Evolutionary conservation across 2,329 filamentous ascomycete species (phyloP), one percentile per base, ranked within the genome.

Genomic region (Cryphonectria radicalis): DNA sequence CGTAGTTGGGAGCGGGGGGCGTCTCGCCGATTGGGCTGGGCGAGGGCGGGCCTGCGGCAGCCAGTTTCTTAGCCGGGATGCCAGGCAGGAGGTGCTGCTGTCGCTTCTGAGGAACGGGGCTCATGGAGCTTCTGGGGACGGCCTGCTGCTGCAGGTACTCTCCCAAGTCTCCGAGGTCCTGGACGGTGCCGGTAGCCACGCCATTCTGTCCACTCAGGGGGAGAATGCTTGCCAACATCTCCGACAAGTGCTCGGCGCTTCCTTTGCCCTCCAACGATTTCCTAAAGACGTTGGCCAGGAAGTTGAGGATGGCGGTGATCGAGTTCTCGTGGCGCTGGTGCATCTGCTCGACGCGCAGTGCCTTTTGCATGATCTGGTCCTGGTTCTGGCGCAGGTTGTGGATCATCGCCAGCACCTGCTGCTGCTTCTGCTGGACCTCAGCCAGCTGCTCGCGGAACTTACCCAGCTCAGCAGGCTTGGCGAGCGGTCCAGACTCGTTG

Each of bases 281-380:
- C 74, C 97, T 92, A 82, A 98, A 99, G 59, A 99, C 95, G 17
- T 97, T 98, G 63, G 95, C 96, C 28, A 99, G 87, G 80, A 99
- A 98, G 66, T 95, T 97, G 59, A 99, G 87, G 73, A 99, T 98
- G n/a, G 95, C 95, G 78, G 98, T 98, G 81, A 99, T 98, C 0
- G 95, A 98, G 79, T 95, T 97, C 79, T 99, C 96, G 78, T 99
- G 96, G n/a, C 96, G 91, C 76, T 95, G 94, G 78, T 98, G 95
- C 78, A 97, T 90, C 72, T 90, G 92, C 80, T 98, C 95, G 79
- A 98, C 98, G 71, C 93, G 91, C 62, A 93, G 88, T 0, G 95
- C 95, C 80, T 98, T 94, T 70, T 93, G 92, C 77, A 95, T 97
- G 42, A 98, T 88, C 73, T 95, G 91, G 73, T 94, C 91, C 78